Percentiles rank a stretch among this genome's conserved stretches.
These are phyloP conservation scores for Colletotrichum euphorbiae DNA, from an alignment of 2,329 filamentous ascomycete genomes.

Conservation along the genomic window DNA sequence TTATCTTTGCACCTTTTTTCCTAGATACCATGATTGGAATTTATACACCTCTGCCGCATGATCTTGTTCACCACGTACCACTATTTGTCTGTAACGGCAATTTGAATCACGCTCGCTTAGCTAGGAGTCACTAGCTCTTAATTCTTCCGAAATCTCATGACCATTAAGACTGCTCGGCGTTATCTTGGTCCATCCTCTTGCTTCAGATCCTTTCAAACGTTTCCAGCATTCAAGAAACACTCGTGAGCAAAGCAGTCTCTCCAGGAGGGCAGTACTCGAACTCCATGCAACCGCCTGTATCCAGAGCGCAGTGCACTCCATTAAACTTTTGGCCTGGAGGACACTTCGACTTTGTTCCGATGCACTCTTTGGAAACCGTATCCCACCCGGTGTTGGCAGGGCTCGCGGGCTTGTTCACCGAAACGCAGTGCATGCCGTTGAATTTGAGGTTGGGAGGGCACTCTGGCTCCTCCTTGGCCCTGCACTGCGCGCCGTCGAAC, in stretches of 20 bases:
- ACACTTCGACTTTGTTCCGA: background rate
- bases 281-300: background rate
- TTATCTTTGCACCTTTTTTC: too few species aligned
- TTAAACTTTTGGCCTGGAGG: background rate
- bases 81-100: too few species aligned
- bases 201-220: too few species aligned
- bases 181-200: too few species aligned
- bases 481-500: background rate
- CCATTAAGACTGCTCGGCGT: too few species aligned
- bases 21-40: too few species aligned
- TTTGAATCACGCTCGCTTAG: too few species aligned
- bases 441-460: background rate
- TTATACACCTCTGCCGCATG: too few species aligned
- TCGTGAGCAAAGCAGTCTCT: background rate
- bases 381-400: background rate
- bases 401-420: background rate
- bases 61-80: too few species aligned
- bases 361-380: background rate
- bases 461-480: background rate
- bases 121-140: too few species aligned
- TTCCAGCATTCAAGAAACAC: background rate
- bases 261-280: conserved; percentile 4
- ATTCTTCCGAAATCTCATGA: too few species aligned
- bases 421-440: background rate
- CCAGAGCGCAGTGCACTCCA: background rate